These are phyloP conservation scores for Colletotrichum noveboracense DNA, from an alignment of 2,329 filamentous ascomycete species.

Conservation along the genomic window DNA sequence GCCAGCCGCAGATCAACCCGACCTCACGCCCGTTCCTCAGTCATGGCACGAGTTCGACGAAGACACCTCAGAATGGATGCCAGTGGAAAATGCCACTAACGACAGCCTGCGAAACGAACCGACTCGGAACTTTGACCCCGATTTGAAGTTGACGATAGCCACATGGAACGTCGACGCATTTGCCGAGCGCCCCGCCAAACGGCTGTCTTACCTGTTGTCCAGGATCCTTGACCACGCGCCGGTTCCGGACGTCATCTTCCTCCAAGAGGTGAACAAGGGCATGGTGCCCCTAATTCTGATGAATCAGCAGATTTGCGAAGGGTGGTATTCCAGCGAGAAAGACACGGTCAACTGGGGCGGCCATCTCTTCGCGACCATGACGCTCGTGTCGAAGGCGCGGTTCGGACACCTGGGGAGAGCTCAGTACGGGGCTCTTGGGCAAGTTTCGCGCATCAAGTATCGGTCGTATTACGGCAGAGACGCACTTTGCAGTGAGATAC, in stretches of 20 bases:
- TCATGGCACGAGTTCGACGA: slow-evolving; percentile 1
- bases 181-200: neutral
- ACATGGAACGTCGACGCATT: slow-evolving; percentile 8
- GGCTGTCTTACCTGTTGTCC: slow-evolving; percentile 30
- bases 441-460: slow-evolving; percentile 35
- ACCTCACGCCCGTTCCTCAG: neutral
- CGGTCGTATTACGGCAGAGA: slow-evolving; percentile 35
- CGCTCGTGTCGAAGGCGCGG: slow-evolving; percentile 30
- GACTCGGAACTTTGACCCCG: neutral
- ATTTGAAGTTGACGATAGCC: neutral
- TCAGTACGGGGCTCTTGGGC: slow-evolving; percentile 25
- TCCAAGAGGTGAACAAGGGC: slow-evolving; percentile 36
- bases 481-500: slow-evolving; percentile 40
- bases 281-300: slow-evolving; percentile 29
- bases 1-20: neutral
- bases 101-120: no score
- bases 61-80: neutral
- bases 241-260: slow-evolving; percentile 34
- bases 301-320: slow-evolving; percentile 27
- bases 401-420: slow-evolving; percentile 16
- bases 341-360: slow-evolving; percentile 26
- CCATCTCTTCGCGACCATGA: slow-evolving; percentile 30
- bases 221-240: slow-evolving; percentile 21
- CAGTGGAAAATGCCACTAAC: neutral
- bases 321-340: slow-evolving; percentile 36